Base-by-base conservation (phyloP, 2,329 filamentous ascomycete species). In the Madurella fahalii region DNA sequence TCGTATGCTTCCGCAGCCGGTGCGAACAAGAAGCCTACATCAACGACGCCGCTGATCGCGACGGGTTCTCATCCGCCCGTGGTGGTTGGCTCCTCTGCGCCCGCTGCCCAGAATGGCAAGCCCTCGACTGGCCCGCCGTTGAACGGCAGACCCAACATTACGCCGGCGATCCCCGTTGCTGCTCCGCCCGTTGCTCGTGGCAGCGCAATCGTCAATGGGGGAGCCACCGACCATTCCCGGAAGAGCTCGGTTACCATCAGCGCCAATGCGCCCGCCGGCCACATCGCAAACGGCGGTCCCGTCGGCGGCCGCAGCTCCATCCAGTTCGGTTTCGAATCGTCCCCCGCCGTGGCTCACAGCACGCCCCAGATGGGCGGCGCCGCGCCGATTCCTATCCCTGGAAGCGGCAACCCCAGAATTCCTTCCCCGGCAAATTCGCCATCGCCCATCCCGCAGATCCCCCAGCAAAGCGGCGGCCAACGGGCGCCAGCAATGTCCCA, bases 201-300 rank as follows among this genome's bases (percentile, higher is more conserved):
- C 72, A 82, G 77, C 67, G 73, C 77, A 67, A 79, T 79, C 67
- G 73, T 83, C 65, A 94, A 95, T 82, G 89, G 89, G 63, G 75
- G 76, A 63, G 72, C 79, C 52, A 77, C 78, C 64, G 86, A 90
- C 64, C 92, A 97, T 76, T 81, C 79, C 68, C 84, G 90, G 69
- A 96, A 95, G 75, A 85, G 85, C 61, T 96, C 93, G 16, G 87
- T 96, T 67, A 95, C 92, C 66, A 96, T 96, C 77, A 91, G 84
- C 71, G 86, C 90, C 64, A 88, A 89, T 68, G 89, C 87, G 63
- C 83, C 89, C 53, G 88, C 81, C 63, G 85, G 85, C 68, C 89
- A 84, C 70, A 82, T 85, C 58, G 80, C 86, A 64, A 95, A 95
- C 78, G 90, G 90, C 65, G 87, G 84, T 57, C 67, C 75, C 40